Conservation (phyloP, 352 stramenopile genomes). For the Globisporangium viniferum region DNA sequence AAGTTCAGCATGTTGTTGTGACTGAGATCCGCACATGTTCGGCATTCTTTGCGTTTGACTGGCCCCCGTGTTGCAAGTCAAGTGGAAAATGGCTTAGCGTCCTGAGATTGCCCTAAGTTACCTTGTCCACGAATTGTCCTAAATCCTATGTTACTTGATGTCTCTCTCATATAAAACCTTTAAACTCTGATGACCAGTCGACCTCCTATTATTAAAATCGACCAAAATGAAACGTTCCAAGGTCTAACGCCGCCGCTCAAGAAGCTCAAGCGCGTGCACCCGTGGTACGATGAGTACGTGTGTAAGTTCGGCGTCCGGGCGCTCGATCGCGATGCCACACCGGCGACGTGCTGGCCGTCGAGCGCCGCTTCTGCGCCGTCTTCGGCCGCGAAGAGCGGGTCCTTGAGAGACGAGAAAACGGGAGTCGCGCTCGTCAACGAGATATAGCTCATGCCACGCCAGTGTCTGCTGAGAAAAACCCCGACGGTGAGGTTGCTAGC, state of each 20-base stretch:
- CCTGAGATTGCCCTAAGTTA: too few relatives aligned
- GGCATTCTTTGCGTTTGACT: too few relatives aligned
- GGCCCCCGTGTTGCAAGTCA: too few relatives aligned
- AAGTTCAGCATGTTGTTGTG: too few relatives aligned
- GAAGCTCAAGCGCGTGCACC: constrained; percentile 26
- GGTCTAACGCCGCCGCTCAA: not conserved
- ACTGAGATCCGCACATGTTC: too few relatives aligned
- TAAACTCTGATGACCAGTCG: too few relatives aligned
- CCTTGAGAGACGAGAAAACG: not conserved
- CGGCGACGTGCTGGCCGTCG: constrained; percentile 27
- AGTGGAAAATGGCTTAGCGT: too few relatives aligned
- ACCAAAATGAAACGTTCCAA: too few relatives aligned
- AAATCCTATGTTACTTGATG: too few relatives aligned
- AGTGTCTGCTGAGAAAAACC: not conserved
- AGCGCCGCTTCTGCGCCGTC: constrained; percentile 35
- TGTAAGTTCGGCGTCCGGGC: constrained; percentile 30
- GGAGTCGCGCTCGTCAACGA: not conserved
- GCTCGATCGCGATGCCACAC: constrained; percentile 23
- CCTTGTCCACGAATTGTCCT: too few relatives aligned
- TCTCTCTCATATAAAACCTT: too few relatives aligned
- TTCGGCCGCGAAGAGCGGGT: constrained; percentile 33
- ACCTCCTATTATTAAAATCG: too few relatives aligned
- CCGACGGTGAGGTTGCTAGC: not conserved
- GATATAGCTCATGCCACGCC: not conserved
- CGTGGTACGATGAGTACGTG: constrained; percentile 34